These are phyloP conservation scores for Agaricus subrufescens DNA, from an alignment of 768 basidiomycete species.

Conservation along the genomic window DNA sequence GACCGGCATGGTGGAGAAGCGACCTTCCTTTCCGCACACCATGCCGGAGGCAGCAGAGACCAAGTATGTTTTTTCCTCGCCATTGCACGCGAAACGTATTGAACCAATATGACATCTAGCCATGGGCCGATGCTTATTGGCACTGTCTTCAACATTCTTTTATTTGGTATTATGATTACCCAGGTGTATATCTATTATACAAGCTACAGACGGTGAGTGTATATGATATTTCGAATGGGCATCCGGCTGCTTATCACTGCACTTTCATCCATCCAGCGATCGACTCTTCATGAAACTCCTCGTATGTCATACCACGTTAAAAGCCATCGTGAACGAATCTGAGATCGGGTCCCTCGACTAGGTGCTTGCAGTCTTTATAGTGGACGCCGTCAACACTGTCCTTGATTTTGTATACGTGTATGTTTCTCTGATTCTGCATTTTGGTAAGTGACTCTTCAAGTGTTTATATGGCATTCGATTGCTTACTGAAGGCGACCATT, in stretches of 20 bases:
- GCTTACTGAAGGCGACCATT: background rate
- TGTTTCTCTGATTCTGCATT: slow-evolving; percentile 38
- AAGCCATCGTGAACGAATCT: slow-evolving; percentile 24
- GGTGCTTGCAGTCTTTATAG: slow-evolving; percentile 28
- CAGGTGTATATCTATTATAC: slow-evolving; percentile 45
- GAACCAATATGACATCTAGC: slow-evolving; percentile 17
- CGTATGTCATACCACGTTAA: slow-evolving; percentile 20
- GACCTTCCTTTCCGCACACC: too few species aligned
- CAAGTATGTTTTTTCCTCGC: too few species aligned
- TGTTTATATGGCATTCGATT: background rate
- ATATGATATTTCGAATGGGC: background rate
- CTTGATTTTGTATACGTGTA: slow-evolving; percentile 44
- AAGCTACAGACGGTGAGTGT: slow-evolving; percentile 23
- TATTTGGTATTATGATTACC: slow-evolving; percentile 46
- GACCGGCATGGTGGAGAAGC: too few species aligned
- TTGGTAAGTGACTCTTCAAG: slow-evolving; percentile 26
- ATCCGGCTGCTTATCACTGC: background rate
- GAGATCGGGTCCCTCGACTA: slow-evolving; percentile 5
- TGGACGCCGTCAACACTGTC: slow-evolving; percentile 42
- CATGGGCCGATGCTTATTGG: slow-evolving; percentile 49
- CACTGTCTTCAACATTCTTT: slow-evolving; percentile 37
- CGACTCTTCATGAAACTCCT: slow-evolving; percentile 40
- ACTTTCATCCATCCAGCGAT: slow-evolving; percentile 26
- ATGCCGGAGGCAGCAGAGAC: too few species aligned
- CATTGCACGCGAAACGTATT: too few species aligned